Evolutionary conservation across 1,139 yeast species (phyloP).

Genomic region (Yamadazyma taylorii): DNA sequence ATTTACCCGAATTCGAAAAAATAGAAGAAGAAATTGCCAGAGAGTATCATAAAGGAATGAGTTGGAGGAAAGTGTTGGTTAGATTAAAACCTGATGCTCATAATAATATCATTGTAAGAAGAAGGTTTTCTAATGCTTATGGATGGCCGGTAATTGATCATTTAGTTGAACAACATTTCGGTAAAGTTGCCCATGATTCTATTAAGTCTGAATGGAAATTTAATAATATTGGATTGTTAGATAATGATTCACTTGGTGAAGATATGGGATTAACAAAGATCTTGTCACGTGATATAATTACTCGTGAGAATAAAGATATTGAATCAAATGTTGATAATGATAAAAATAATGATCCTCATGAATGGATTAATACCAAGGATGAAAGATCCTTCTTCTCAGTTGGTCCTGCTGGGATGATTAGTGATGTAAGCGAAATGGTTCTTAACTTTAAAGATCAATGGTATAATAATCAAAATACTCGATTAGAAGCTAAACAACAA

Average conservation of each 20-base stretch:
- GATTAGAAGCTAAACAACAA: constrained; percentile 25
- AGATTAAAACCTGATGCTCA: constrained; percentile 91
- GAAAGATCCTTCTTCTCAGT: constrained; percentile 59
- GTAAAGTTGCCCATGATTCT: constrained; percentile 12
- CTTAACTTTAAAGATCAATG: constrained; percentile 41
- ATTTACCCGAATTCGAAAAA: constrained; percentile 23
- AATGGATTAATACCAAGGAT: constrained; percentile 55
- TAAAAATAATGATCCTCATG: constrained; percentile 19
- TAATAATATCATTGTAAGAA: constrained; percentile 84
- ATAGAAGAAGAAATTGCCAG: constrained; percentile 86
- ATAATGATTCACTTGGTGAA: constrained; percentile 18
- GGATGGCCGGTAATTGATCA: constrained; percentile 96
- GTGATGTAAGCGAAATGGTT: constrained; percentile 58
- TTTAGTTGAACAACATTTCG: constrained; percentile 47
- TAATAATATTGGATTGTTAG: constrained; percentile 8
- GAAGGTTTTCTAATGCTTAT: constrained; percentile 89
- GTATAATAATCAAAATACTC: constrained; percentile 22
- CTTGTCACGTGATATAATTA: constrained; percentile 36
- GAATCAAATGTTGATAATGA: constrained; percentile 20
- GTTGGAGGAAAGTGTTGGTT: constrained; percentile 92
- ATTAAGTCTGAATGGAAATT: constrained; percentile 12
- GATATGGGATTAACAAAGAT: constrained; percentile 31
- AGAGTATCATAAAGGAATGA: constrained; percentile 80
- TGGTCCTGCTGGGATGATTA: constrained; percentile 70
- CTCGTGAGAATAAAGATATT: constrained; percentile 35